A percentile compares a stretch with the other conserved stretches of the same genome.
Evolutionary conservation across 2,329 filamentous ascomycete species (phyloP).

Genomic region (Calycina herbarum): DNA sequence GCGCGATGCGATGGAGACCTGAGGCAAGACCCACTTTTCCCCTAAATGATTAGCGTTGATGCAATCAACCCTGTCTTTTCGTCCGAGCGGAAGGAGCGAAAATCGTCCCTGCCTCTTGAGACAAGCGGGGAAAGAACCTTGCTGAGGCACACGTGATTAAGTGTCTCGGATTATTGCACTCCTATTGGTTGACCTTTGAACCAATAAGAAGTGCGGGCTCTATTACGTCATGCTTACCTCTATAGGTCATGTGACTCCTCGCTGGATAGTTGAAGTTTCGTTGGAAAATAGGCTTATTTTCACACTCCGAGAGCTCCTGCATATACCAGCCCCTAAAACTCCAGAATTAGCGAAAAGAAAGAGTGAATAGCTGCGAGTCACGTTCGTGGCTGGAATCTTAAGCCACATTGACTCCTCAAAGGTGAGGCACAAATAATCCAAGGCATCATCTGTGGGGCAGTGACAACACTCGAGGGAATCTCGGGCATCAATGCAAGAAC

Average conservation of each 20-base stretch:
- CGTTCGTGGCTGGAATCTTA: background rate
- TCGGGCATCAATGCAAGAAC: conserved; percentile 4
- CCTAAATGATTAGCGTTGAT: background rate
- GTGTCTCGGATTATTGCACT: too few species aligned
- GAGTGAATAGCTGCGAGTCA: background rate
- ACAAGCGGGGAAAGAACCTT: background rate
- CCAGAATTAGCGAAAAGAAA: too few species aligned
- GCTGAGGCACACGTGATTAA: background rate
- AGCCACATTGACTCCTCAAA: too few species aligned
- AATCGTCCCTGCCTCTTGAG: background rate
- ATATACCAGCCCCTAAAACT: too few species aligned
- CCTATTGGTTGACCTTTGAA: too few species aligned
- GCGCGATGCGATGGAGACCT: background rate
- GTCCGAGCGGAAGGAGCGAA: background rate
- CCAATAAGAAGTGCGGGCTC: too few species aligned
- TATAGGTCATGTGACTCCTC: too few species aligned
- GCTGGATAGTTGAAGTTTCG: too few species aligned
- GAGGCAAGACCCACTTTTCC: background rate
- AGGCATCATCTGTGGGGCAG: background rate
- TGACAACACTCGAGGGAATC: background rate
- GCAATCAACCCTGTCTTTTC: conserved; percentile 1
- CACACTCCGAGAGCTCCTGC: too few species aligned
- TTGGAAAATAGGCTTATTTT: too few species aligned
- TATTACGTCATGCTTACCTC: too few species aligned
- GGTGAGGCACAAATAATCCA: background rate